These are phyloP conservation scores for Moesziomyces antarcticus DNA, from an alignment of 1,284 basidiomycete species.

Conservation along the genomic window DNA sequence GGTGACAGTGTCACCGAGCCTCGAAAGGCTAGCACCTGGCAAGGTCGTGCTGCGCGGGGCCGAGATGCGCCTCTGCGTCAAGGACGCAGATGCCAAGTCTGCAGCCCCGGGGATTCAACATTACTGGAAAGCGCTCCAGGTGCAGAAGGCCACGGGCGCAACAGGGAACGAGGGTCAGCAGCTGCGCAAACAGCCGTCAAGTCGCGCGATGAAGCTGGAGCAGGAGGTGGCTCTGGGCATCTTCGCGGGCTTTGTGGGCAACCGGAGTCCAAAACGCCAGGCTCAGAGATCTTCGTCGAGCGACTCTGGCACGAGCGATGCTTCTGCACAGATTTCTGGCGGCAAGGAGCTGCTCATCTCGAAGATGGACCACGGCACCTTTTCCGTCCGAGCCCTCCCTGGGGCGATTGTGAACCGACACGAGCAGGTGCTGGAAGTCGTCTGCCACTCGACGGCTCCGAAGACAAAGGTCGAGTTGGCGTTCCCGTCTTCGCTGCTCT, in stretches of 20 bases:
- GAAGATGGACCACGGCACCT: slow-evolving; percentile 27
- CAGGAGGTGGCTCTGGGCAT: slow-evolving; percentile 35
- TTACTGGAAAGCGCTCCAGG: slow-evolving; percentile 42
- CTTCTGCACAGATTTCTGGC: slow-evolving; percentile 2
- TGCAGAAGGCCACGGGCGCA: slow-evolving; percentile 7
- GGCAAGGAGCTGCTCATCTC: slow-evolving; percentile 32
- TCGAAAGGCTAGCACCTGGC: slow-evolving; percentile 20
- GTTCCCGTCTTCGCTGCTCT: slow-evolving; percentile 33
- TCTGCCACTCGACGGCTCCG: slow-evolving; percentile 8
- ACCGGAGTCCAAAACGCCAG: slow-evolving; percentile 36
- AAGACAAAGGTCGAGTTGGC: slow-evolving; percentile 26
- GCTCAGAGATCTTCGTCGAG: slow-evolving; percentile 12
- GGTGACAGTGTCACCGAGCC: slow-evolving; percentile 13
- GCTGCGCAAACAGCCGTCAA: slow-evolving; percentile 28
- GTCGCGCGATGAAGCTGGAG: slow-evolving; percentile 37
- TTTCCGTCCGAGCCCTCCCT: slow-evolving; percentile 18
- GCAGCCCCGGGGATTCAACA: slow-evolving; percentile 1
- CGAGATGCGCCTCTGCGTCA: slow-evolving; percentile 28
- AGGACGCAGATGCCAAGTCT: slow-evolving; percentile 1
- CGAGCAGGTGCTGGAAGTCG: slow-evolving; percentile 31
- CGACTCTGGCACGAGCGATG: slow-evolving; percentile 1
- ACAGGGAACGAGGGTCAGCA: not conserved
- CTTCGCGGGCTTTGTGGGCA: slow-evolving; percentile 45
- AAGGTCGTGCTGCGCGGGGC: slow-evolving; percentile 14
- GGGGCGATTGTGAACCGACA: not conserved